Base-by-base conservation (phyloP, 768 basidiomycete genomes). In the Austroboletus eburneus region DNA sequence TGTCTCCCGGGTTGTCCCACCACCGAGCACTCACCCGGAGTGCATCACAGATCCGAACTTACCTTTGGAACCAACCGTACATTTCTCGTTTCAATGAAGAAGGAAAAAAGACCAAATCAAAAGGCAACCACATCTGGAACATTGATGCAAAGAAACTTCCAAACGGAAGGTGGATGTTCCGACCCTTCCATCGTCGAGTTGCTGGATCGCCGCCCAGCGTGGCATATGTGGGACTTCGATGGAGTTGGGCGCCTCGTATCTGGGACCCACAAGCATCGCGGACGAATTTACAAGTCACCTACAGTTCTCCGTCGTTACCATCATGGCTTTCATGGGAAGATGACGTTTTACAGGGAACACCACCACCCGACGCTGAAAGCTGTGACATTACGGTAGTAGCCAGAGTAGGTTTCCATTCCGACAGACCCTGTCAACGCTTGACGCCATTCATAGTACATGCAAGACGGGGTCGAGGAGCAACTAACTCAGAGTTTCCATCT, bases 51-150 rank as follows among this genome's bases (percentile, higher is more conserved):
- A 81, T 91, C 64, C 85, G 93, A 57, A 85, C 91, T 69, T 99
- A 96, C 71, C 80, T 99, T 41, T 99, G 95, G 95, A 84, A 83
- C 50, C 91, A 94, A 57, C 85, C 84, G 24, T 85, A 87, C 63
- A 98, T 99, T 62, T 85, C 92, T 23, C 88, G 95, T 24, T 98
- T 94, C 74, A 99, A 99, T 64, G 92, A 97, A 60, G 95, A 98
- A 64, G 95, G 95, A 29, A 97, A 97, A 69, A 99, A 99, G 71
- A 90, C 94, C 20, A 99, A 99, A 69, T 94, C 91, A 44, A 96
- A 96, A 72, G 95, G 95, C 39, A 99, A 99, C 69, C 95, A 98
- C 59, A 96, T 97, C 55, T 99, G 95, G 95, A 94, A 92, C 60
- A 87, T 98, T 42, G 91, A 97, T 58, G 95, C 92, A n/a, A 90